Evolutionary conservation across 805 yeast species (phyloP), one percentile per base, ranked within the genome.

Genomic region (Suhomyces vadensis): DNA sequence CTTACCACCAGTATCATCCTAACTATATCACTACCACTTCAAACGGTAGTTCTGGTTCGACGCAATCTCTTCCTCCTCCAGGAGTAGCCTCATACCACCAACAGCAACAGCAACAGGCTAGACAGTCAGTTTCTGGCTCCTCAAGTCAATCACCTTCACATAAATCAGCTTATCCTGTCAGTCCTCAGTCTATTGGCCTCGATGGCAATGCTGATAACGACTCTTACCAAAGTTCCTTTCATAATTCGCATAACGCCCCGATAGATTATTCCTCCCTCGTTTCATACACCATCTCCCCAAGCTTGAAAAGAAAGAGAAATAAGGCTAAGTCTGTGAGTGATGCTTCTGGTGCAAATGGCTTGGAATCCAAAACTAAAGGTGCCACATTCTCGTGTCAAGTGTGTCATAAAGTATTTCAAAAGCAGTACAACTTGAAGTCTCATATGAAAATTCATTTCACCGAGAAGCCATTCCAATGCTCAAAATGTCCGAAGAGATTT

Each of bases 381-480:
- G 48, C 52, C 13, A 46, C 49, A 7, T 70, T 60, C 50, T 69
- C 72, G 4, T 76, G 81, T 51, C 56, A 58, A 6, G 56, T 61
- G 3, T 76, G 81, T 54, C 71, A 67, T 9, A 76, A 74, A 50
- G 63, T 63, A 9, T 76, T 76, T 54, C 70, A 64, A 50, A 74
- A 74, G 48, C 77, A 78, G 5, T 76, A 76, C 58, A 76, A 76
- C 54, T 61, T 76, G 45, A 73, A 73, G 49, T 68, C 74, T 5
- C 81, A 76, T 53, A 73, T 71, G 71, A 73, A 69, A 47, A 72
- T 77, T 7, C 67, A 86, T 60, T 82, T 88, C 4, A 74, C 77
- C 38, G 91, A 82, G 39, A 78, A 83, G 44, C 94, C 94, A 5
- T 85, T 70, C 64, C 74, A 75, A 37, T 86, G 94, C 58, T 63